These are phyloP conservation scores for Geranium incanum DNA, from an alignment of 441 rosid genomes.

Conservation along the genomic window DNA sequence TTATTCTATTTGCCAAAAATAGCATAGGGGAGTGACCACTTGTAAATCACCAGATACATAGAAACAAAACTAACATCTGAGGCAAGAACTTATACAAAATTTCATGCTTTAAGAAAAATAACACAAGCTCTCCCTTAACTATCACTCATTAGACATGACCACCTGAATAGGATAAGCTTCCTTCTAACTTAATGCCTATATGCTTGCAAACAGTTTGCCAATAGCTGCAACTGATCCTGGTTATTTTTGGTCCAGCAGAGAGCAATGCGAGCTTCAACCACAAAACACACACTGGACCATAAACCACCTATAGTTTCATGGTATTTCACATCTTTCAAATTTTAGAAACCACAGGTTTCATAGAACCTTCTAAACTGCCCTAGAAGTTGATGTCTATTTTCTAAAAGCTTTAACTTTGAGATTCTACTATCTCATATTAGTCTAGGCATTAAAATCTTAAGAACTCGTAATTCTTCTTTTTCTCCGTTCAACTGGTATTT, in stretches of 20 bases:
- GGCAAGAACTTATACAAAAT: not conserved
- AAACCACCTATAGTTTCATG: not conserved
- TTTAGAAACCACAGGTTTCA: not conserved
- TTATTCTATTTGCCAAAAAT: not conserved
- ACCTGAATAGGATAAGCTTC: not conserved
- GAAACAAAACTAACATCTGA: not conserved
- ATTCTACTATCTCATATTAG: not conserved
- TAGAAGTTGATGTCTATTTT: not conserved
- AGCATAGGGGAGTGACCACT: not conserved
- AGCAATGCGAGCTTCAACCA: not conserved
- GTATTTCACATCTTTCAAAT: not conserved
- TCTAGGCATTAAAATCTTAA: not conserved
- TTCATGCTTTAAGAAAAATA: conserved; percentile 2
- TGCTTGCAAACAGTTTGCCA: not conserved
- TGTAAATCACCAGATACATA: not conserved
- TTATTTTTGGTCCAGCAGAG: not conserved
- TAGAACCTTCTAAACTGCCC: not conserved
- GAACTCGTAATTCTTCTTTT: not conserved
- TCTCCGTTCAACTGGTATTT: not conserved
- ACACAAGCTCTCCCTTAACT: not conserved
- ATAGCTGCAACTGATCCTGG: not conserved
- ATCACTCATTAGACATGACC: not conserved
- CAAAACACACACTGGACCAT: not conserved
- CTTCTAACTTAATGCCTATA: not conserved
- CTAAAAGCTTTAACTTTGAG: not conserved